Conservation (phyloP, 1,284 basidiomycete species). For the Inonotus hispidus region DNA sequence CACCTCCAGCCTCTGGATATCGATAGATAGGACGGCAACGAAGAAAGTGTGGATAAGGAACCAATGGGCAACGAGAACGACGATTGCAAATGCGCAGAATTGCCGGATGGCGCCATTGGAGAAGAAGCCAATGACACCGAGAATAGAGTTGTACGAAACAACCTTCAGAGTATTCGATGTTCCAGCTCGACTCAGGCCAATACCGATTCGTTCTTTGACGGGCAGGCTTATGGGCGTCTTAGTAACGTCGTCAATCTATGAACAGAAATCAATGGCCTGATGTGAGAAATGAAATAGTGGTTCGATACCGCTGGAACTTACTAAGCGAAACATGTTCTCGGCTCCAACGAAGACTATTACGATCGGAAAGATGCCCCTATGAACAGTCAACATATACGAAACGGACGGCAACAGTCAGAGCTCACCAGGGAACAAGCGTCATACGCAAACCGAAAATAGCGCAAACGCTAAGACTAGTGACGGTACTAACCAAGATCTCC, state of each 20-base stretch:
- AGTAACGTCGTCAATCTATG: conserved; percentile 81
- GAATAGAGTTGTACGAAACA: conserved; percentile 78
- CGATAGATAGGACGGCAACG: conserved; percentile 84
- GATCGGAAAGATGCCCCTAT: conserved; percentile 82
- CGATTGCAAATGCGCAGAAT: conserved; percentile 91
- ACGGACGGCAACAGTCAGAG: conserved; percentile 3
- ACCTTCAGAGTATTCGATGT: conserved; percentile 91
- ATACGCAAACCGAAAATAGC: conserved; percentile 80
- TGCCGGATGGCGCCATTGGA: conserved; percentile 83
- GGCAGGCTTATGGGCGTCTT: conserved; percentile 86
- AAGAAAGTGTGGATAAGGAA: conserved; percentile 93
- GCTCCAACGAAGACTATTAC: conserved; percentile 94
- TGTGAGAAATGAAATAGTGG: conserved; percentile 3
- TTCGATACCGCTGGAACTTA: conserved; percentile 34
- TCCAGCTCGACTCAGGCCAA: conserved; percentile 83
- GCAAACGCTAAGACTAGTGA: conserved; percentile 90
- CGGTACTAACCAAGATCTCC: conserved; percentile 86
- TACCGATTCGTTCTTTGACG: conserved; percentile 88
- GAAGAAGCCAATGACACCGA: conserved; percentile 75
- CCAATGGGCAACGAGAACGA: conserved; percentile 94
- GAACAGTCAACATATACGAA: conserved; percentile 6
- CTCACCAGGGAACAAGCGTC: conserved; percentile 83
- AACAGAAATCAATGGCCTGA: conserved; percentile 9
- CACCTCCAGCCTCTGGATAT: conserved; percentile 84
- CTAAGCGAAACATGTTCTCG: conserved; percentile 96